Evolutionary conservation across 177 flowering plant genomes (phyloP).

Genomic region (Vitis hybrid): DNA sequence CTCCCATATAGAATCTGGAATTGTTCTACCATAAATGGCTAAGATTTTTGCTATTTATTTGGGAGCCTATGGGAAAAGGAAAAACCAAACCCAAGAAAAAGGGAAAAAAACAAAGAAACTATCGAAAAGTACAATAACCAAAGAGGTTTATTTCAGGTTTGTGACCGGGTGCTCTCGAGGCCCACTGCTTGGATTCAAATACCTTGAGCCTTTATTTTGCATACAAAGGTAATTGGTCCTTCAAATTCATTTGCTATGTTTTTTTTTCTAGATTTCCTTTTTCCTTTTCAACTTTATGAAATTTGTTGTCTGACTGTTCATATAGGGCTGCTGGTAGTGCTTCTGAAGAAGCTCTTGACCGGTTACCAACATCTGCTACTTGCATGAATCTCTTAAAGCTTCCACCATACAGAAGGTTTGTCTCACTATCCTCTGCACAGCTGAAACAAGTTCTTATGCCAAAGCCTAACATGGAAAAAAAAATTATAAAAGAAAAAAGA

Average conservation of each 20-base stretch:
- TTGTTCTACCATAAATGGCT: neutral
- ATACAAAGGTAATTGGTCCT: slow-evolving; percentile 64
- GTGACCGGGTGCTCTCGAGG: slow-evolving; percentile 99
- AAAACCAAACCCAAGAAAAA: too few relatives aligned
- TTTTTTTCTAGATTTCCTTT: neutral
- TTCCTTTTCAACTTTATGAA: neutral
- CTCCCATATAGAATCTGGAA: neutral
- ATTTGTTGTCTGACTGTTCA: slow-evolving; percentile 7
- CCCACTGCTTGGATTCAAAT: slow-evolving; percentile 89
- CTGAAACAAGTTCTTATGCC: neutral
- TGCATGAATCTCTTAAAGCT: slow-evolving; percentile 99
- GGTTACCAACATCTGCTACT: slow-evolving; percentile 96
- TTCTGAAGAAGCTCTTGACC: slow-evolving; percentile 78
- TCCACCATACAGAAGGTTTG: slow-evolving; percentile 93
- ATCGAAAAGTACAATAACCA: neutral
- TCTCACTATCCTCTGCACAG: neutral
- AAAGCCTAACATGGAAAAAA: neutral
- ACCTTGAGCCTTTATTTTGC: slow-evolving; percentile 88
- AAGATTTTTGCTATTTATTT: neutral
- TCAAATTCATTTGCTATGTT: neutral
- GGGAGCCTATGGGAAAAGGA: too few relatives aligned
- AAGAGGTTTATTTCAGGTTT: slow-evolving; percentile 50
- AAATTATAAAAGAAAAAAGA: neutral
- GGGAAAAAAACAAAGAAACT: too few relatives aligned
- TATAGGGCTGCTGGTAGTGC: slow-evolving; percentile 82